These are phyloP conservation scores for Neocallimastix lanati DNA, from an alignment of 192 early-diverging fungal species.

Conservation along the genomic window DNA sequence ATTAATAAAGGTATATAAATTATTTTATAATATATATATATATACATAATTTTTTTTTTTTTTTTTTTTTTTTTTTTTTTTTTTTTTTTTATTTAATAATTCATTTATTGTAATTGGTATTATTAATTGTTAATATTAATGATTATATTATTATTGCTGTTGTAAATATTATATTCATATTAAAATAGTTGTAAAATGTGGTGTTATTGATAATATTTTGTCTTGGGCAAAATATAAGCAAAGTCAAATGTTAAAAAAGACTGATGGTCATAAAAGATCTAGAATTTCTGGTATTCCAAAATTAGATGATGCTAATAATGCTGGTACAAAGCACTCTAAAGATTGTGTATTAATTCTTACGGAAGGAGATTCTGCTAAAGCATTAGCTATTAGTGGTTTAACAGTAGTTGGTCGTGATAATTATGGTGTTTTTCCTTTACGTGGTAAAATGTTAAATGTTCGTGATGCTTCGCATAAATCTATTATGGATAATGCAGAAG, in stretches of 20 bases:
- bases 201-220: slow-evolving; percentile 65
- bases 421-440: slow-evolving; percentile 88
- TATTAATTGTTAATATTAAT: no score
- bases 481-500: slow-evolving; percentile 70
- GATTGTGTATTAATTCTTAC: slow-evolving; percentile 91
- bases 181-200: slow-evolving; percentile 59
- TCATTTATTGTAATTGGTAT: no score
- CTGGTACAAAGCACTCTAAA: slow-evolving; percentile 48
- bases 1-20: slow-evolving; percentile 48
- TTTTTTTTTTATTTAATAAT: no score
- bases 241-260: slow-evolving; percentile 64
- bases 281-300: slow-evolving; percentile 67
- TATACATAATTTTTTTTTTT: no score
- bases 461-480: slow-evolving; percentile 55
- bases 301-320: slow-evolving; percentile 86
- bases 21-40: no score
- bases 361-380: slow-evolving; percentile 91
- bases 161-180: no score
- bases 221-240: slow-evolving; percentile 49
- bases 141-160: no score
- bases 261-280: slow-evolving; percentile 52
- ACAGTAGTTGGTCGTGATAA: slow-evolving; percentile 72
- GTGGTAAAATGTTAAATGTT: slow-evolving; percentile 93
- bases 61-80: no score
- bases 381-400: slow-evolving; percentile 69